These are phyloP conservation scores for Helianthus annuus DNA, from an alignment of 129 eudicot species.

Conservation along the genomic window DNA sequence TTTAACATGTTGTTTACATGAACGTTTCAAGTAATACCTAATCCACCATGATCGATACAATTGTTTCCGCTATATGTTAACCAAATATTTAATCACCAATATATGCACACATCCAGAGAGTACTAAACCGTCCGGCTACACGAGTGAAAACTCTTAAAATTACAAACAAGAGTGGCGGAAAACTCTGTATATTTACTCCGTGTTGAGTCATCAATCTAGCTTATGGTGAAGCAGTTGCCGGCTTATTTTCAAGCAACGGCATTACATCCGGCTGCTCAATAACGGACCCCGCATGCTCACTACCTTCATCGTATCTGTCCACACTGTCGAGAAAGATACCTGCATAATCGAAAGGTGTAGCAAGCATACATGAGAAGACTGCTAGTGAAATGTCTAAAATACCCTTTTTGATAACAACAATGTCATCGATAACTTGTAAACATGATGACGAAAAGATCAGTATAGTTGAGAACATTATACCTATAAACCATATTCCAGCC, in stretches of 20 bases:
- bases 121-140: not conserved
- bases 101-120: not conserved
- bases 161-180: slow-evolving; percentile 6
- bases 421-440: not conserved
- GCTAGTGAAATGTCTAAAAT: not conserved
- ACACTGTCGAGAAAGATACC: slow-evolving; percentile 74
- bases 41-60: slow-evolving; percentile 2
- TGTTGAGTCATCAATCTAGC: slow-evolving; percentile 5
- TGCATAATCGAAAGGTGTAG: slow-evolving; percentile 27
- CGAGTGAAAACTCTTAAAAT: not conserved
- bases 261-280: slow-evolving; percentile 37
- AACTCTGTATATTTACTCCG: slow-evolving; percentile 23
- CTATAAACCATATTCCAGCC: slow-evolving; percentile 70
- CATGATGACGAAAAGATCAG: not conserved
- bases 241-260: slow-evolving; percentile 69
- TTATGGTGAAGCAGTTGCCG: slow-evolving; percentile 15
- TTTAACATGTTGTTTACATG: not conserved
- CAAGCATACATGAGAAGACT: not conserved
- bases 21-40: not conserved
- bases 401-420: not conserved
- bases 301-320: slow-evolving; percentile 66
- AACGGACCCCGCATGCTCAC: slow-evolving; percentile 34
- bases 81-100: not conserved
- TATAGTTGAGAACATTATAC: slow-evolving; percentile 26
- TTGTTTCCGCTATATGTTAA: not conserved